Base-by-base conservation (phyloP, 352 stramenopile genomes). In the Pythium chondricola region DNA sequence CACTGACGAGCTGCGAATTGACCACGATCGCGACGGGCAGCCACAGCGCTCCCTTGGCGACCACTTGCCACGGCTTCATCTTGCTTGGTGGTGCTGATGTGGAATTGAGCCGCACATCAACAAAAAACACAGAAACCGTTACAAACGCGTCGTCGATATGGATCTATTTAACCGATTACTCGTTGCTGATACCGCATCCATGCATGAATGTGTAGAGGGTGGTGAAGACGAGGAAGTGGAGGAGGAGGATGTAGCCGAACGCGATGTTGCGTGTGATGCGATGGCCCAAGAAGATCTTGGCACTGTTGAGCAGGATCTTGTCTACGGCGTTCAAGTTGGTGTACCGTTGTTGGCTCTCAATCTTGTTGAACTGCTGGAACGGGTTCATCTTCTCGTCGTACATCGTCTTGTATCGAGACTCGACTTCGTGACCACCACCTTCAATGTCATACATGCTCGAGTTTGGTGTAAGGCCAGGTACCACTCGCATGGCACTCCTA, bases 311-410 rank as follows among this genome's bases (percentile, higher is more conserved):
- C 44, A 95, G 57, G 53, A 96, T 94, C 52, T 95, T 95, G 61
- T 96, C 87, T 45, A 94, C 78, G 5, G 87, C 69, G 47, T 89
- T 95, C 41, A 96, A 74, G 52, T 96, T 92, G 52, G 85, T 80
- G 50, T 89, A 92, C 38, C 88, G 88, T 58, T 91, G 81, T 55
- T 94, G 81, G 31, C 58, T 80, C 69, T 96, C 87, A 58, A 88
- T 77, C 61, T 89, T 85, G 64, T 92, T 95, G 58, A 96, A 96
- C 52, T 95, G 82, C 43, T 85, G 80, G 61, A 96, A 96, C 29
- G 87, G 87, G 52, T 94, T 95, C 77, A 96, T 91, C 39, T 89
- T 86, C 54, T 90, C 78, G 48, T 96, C 87, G 69, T 96, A 96
- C 70, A 96, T 73, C 38, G 63, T 65, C 39, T 80, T 74, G 63